Base-by-base conservation (phyloP, 2,329 filamentous ascomycete genomes). In the Talaromyces sp. region DNA sequence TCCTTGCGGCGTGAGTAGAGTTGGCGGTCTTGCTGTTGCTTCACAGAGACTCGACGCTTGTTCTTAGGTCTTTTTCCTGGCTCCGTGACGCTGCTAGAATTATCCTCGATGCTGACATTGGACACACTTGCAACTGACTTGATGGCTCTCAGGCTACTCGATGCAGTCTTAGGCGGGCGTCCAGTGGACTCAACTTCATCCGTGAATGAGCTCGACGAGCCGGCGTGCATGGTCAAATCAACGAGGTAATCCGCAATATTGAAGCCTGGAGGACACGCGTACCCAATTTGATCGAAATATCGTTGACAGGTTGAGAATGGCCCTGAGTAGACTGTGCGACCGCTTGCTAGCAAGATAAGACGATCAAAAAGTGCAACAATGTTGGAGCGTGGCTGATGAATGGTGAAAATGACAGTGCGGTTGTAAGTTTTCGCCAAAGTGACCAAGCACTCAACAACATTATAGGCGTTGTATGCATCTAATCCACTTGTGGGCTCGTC, bases 191-290 rank as follows among this genome's bases (percentile, higher is more conserved):
- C 54, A 40, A 82, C 76, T 44, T 86, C 83, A 27, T 85, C 80
- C 2, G 79, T 73, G 10, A 80, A 75, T 1, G 81, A 79, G 33
- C 74, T 77, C 13, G 80, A 77, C 47, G 81, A 80, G 53, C 89
- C 85, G 20, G 91, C 92, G 70, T 99, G 94, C 93, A 99, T 97
- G 0, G 94, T 97, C 36, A 99, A 81, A 70, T 99, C 94, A 27
- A 99, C 92, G 4, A 99, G 83, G 68, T 97, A 99, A 71, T 99
- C 94, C 3, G 94, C 94, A 72, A 99, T 97, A 67, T 99, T 99
- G 82, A 97, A 99, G 2, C 95, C 95, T 20, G 92, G 88, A 10
- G 94, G 94, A 67, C 95, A 99, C 44, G 89, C 80, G 71, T 97
- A 99, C 39, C 94, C 95, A 56, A 96, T 87, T 42, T 86, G 82